A percentile compares a stretch with the other conserved stretches of the same genome.
These are phyloP conservation scores for Xylaria arbuscula DNA, from an alignment of 2,329 filamentous ascomycete species.

Conservation along the genomic window DNA sequence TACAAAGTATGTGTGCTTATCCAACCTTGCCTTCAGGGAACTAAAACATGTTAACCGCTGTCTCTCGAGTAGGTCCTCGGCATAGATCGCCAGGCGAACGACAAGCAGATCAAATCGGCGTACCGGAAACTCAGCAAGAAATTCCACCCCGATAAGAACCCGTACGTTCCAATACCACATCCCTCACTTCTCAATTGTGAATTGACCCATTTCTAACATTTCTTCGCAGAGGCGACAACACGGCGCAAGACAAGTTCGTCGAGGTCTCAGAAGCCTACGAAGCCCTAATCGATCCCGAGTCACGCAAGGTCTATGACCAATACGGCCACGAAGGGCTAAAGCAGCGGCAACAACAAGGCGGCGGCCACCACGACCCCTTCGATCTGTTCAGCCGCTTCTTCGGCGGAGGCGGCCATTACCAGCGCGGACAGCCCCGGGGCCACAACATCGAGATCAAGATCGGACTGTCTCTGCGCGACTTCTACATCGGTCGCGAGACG, in stretches of 20 bases:
- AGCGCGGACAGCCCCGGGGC: slow-evolving; percentile 79
- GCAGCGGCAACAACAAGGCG: slow-evolving; percentile 78
- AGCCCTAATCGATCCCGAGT: slow-evolving; percentile 80
- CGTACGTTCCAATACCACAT: slow-evolving; percentile 65
- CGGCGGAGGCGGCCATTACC: slow-evolving; percentile 86
- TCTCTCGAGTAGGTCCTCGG: slow-evolving; percentile 73
- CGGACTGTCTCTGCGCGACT: slow-evolving; percentile 82
- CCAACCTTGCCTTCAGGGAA: background rate
- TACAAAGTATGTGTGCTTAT: slow-evolving; percentile 70
- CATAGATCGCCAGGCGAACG: slow-evolving; percentile 80
- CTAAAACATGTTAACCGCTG: slow-evolving; percentile 7
- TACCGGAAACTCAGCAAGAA: slow-evolving; percentile 95
- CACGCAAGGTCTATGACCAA: slow-evolving; percentile 90
- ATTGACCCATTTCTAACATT: slow-evolving; percentile 26
- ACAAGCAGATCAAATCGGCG: slow-evolving; percentile 91
- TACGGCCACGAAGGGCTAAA: slow-evolving; percentile 92
- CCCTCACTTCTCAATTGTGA: background rate
- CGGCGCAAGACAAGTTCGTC: slow-evolving; percentile 90
- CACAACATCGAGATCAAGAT: slow-evolving; percentile 91
- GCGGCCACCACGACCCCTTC: slow-evolving; percentile 83
- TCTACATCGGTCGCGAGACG: slow-evolving; percentile 89
- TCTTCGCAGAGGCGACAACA: slow-evolving; percentile 73
- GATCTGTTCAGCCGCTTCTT: slow-evolving; percentile 98
- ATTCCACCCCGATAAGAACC: slow-evolving; percentile 97
- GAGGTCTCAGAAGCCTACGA: slow-evolving; percentile 96